Percentiles rank a stretch among this genome's conserved stretches.
Conservation (phyloP, 768 basidiomycete genomes). For the Collybia nuda region DNA sequence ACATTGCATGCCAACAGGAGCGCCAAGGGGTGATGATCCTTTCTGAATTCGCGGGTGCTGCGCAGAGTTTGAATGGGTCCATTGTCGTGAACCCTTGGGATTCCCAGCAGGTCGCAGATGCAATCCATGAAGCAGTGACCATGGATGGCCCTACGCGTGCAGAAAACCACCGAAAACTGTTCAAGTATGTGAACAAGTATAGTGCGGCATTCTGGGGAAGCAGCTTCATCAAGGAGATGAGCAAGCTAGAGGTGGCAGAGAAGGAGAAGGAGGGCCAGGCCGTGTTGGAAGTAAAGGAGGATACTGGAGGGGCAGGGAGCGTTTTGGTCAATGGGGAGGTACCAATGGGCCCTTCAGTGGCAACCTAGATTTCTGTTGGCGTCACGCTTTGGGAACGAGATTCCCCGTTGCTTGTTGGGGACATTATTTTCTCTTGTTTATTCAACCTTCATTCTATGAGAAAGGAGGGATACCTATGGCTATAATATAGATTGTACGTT, state of each 20-base stretch:
- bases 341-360: neutral
- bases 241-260: slow-evolving; percentile 48
- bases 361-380: no score
- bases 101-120: slow-evolving; percentile 95
- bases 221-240: slow-evolving; percentile 86
- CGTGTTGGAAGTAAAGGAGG: slow-evolving; percentile 28
- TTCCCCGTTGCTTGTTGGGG: no score
- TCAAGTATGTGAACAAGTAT: slow-evolving; percentile 96
- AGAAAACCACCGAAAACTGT: slow-evolving; percentile 93
- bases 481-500: no score
- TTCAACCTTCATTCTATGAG: no score
- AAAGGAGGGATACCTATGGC: no score
- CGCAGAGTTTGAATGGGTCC: slow-evolving; percentile 92
- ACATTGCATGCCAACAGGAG: slow-evolving; percentile 92
- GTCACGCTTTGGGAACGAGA: no score
- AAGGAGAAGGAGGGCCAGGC: slow-evolving; percentile 31
- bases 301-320: slow-evolving; percentile 24
- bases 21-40: slow-evolving; percentile 96
- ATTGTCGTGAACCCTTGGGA: slow-evolving; percentile 99
- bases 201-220: slow-evolving; percentile 92
- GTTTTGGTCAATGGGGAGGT: slow-evolving; percentile 10
- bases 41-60: slow-evolving; percentile 97
- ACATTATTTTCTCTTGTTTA: no score
- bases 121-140: slow-evolving; percentile 93
- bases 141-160: slow-evolving; percentile 82